phyloP scores from a whole-genome alignment of 2,329 filamentous ascomycete species.

The Fusarium pseudograminearum region DNA sequence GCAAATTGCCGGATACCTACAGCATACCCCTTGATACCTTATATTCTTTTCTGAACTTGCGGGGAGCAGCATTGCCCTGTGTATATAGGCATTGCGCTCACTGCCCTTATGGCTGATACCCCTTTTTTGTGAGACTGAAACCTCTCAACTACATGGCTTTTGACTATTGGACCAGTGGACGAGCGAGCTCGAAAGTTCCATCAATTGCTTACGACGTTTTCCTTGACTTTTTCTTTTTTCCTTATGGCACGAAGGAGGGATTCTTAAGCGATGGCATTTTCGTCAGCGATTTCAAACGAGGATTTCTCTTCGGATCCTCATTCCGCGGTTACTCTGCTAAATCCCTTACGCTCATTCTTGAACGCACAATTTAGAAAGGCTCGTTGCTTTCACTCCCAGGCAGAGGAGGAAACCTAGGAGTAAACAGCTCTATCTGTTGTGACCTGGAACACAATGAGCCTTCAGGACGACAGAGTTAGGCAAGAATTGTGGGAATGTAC shows the following conservation, averaged over 20 bases:
- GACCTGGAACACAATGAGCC: neutral
- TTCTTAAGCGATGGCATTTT: constrained; percentile 38
- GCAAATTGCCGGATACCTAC: constrained; percentile 49
- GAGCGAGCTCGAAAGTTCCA: constrained; percentile 27
- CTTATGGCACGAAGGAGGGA: constrained; percentile 17
- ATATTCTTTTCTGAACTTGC: constrained; percentile 35
- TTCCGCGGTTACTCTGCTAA: constrained; percentile 17
- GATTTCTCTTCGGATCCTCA: constrained; percentile 23
- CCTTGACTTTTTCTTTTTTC: constrained; percentile 25
- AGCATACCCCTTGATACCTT: constrained; percentile 54
- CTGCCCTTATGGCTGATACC: constrained; percentile 41
- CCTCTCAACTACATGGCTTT: constrained; percentile 24
- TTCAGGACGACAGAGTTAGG: neutral
- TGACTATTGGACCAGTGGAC: constrained; percentile 25
- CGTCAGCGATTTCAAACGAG: constrained; percentile 38
- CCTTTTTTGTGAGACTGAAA: constrained; percentile 26
- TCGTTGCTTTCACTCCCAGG: constrained; percentile 14
- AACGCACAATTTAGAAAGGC: constrained; percentile 12
- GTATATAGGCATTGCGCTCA: constrained; percentile 22
- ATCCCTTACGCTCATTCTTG: constrained; percentile 22
- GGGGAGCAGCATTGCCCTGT: constrained; percentile 26
- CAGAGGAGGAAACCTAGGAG: constrained; percentile 3
- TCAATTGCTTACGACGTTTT: constrained; percentile 34
- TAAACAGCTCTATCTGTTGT: constrained; percentile 8
- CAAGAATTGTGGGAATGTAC: constrained; percentile 38